Evolutionary conservation across 2,329 filamentous ascomycete genomes (phyloP), one percentile per base, ranked within the genome.

Genomic region (Metarhizium anisopliae): DNA sequence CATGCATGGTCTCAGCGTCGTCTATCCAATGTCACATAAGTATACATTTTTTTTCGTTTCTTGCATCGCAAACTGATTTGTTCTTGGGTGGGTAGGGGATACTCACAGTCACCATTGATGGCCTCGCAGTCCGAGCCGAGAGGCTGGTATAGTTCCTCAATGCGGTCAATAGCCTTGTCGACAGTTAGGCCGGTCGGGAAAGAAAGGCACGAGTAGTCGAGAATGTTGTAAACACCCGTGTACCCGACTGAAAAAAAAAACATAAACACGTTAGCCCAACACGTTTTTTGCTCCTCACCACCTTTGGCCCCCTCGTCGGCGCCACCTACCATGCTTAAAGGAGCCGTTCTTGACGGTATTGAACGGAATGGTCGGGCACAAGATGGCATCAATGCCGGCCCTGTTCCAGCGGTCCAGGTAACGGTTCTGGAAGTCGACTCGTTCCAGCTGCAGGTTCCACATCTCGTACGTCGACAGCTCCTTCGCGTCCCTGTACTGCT

Each of bases 331-430:
- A 42, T 78, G 73, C 62, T 67, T 71, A 45, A 77, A 75, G 1
- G 66, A 66, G 4, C 74, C 74, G 50, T 74, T 70, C 63, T 74
- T 72, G 35, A 72, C 70, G 0, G 68, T 70, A 45, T 69, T 71
- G 52, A 73, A 78, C 0, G 76, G 73, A 36, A 73, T 76, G 0
- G 74, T 77, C 0, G 85, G 84, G 52, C 80, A 82, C 1, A 89
- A 66, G 8, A 89, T 75, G 1, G 82, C 82, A 63, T 89, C 86
- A 7, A 86, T 77, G 1, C 72, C 74, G 0, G 72, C 71, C 50
- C 63, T 65, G 38, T 71, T 71, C 77, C 76, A 79, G 2, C 73
- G 68, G 45, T 77, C 73, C 0, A 78, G 65, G 52, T 78, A 77
- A 10, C 66, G 64, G 59, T 75, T 76, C 66, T 78, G 76, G 59